Evolutionary conservation across 352 stramenopile species (phyloP).

Genomic region (Globisporangium heterothallicum): DNA sequence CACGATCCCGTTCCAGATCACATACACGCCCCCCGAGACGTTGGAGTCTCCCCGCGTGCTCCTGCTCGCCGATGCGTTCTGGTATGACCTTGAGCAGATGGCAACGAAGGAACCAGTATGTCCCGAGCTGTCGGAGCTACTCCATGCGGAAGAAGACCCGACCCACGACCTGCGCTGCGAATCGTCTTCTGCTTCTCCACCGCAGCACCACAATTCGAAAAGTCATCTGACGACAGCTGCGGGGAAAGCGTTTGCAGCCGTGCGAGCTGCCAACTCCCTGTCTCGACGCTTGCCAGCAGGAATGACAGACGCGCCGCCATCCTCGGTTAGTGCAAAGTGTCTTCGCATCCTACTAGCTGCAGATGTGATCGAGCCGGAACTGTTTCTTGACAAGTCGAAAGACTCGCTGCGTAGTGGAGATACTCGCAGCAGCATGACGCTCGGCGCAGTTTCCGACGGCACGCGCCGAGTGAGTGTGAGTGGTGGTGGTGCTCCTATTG

Average conservation of each 20-base stretch:
- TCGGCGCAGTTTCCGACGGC: neutral
- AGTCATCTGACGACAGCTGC: conserved; percentile 14
- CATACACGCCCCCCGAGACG: conserved; percentile 28
- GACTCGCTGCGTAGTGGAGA: neutral
- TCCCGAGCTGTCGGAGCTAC: conserved; percentile 2
- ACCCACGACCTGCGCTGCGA: conserved; percentile 8
- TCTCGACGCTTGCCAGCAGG: conserved; percentile 16
- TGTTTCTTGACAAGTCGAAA: conserved; percentile 48
- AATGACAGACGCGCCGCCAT: conserved; percentile 7
- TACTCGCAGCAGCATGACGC: neutral
- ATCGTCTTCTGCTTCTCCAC: conserved; percentile 1
- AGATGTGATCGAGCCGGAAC: conserved; percentile 54
- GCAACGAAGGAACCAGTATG: neutral
- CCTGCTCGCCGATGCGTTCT: conserved; percentile 62
- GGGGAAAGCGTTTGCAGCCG: conserved; percentile 67
- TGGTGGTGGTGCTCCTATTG: neutral
- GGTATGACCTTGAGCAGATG: conserved; percentile 29
- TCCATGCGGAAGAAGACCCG: neutral
- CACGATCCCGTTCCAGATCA: conserved; percentile 46
- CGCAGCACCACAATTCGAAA: conserved; percentile 2
- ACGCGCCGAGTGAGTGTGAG: neutral
- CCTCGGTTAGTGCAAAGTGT: conserved; percentile 35
- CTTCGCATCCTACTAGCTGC: conserved; percentile 54
- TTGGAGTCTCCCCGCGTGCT: conserved; percentile 20
- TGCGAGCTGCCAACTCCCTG: conserved; percentile 60